These are phyloP conservation scores for Colletotrichum abscissum DNA, from an alignment of 2,329 filamentous ascomycete species.

Conservation along the genomic window DNA sequence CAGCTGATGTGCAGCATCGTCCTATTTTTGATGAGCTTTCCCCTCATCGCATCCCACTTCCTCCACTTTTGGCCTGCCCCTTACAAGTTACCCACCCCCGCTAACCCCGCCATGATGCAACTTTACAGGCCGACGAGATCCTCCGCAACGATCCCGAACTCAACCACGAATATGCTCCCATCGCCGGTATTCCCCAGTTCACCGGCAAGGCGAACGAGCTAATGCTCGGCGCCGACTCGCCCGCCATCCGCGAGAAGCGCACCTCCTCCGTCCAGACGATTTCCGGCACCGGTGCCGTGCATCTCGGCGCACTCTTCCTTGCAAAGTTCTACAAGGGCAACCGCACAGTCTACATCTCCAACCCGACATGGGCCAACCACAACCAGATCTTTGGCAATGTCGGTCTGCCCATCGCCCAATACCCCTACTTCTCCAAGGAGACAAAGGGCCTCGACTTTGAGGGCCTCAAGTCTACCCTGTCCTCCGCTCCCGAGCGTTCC, in stretches of 20 bases:
- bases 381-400: slow-evolving; percentile 98
- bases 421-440: slow-evolving; percentile 92
- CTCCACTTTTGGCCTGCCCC: slow-evolving; percentile 3
- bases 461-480: slow-evolving; percentile 81
- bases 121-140: slow-evolving; percentile 85
- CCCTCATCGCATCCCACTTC: slow-evolving; percentile 5
- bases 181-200: slow-evolving; percentile 87
- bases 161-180: slow-evolving; percentile 99
- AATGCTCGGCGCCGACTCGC: slow-evolving; percentile 82
- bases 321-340: slow-evolving; percentile 85
- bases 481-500: slow-evolving; percentile 79
- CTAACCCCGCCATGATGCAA: slow-evolving; percentile 36
- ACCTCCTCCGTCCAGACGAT: slow-evolving; percentile 89
- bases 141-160: slow-evolving; percentile 88
- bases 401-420: slow-evolving; percentile 78
- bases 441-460: slow-evolving; percentile 93
- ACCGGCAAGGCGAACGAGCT: slow-evolving; percentile 92
- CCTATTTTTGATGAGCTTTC: slow-evolving; percentile 11
- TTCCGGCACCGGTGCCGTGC: slow-evolving; percentile 95
- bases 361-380: slow-evolving; percentile 98
- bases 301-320: slow-evolving; percentile 94
- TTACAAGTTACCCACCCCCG: slow-evolving; percentile 23
- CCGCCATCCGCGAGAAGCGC: slow-evolving; percentile 86
- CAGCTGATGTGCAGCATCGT: not conserved
- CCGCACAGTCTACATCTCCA: slow-evolving; percentile 88